Conservation (phyloP, 1,284 basidiomycete species). For the Irpex rosettiformis region DNA sequence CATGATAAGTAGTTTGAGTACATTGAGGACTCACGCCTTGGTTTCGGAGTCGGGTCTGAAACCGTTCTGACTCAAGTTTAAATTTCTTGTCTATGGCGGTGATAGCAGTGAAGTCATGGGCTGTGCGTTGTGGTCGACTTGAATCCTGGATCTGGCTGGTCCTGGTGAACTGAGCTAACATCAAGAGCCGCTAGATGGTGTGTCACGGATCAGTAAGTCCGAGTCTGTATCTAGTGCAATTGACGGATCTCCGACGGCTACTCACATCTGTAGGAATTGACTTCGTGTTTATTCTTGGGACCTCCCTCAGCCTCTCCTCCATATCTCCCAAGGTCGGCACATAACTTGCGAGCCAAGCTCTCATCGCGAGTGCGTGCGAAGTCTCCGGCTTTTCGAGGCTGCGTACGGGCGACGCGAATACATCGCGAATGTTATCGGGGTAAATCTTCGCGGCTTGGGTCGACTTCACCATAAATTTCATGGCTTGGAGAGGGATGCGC, state of each 20-base stretch:
- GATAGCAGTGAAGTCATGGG: conserved; percentile 34
- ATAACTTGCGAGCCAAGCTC: conserved; percentile 26
- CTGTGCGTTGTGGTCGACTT: conserved; percentile 39
- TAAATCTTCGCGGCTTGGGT: conserved; percentile 28
- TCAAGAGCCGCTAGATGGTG: conserved; percentile 23
- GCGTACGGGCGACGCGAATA: conserved; percentile 31
- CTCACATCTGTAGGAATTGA: conserved; percentile 19
- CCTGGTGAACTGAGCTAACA: conserved; percentile 45
- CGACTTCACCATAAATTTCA: conserved; percentile 40
- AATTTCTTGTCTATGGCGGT: conserved; percentile 26
- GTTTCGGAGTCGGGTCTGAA: conserved; percentile 38
- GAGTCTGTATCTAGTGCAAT: background rate
- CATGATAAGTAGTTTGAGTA: too few species aligned
- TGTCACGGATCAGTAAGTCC: background rate
- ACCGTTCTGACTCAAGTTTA: conserved; percentile 34
- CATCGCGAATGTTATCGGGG: conserved; percentile 36
- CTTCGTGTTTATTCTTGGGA: conserved; percentile 21
- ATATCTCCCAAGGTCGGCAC: conserved; percentile 21
- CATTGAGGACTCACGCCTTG: conserved; percentile 14
- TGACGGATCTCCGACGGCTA: conserved; percentile 3
- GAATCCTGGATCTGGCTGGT: conserved; percentile 47
- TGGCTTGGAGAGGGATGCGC: conserved; percentile 40
- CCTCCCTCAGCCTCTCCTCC: conserved; percentile 22
- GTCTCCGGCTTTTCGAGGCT: conserved; percentile 15
- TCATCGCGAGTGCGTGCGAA: conserved; percentile 16